Evolutionary conservation across 1,284 basidiomycete genomes (phyloP).

Genomic region (Heliocybe sulcata): DNA sequence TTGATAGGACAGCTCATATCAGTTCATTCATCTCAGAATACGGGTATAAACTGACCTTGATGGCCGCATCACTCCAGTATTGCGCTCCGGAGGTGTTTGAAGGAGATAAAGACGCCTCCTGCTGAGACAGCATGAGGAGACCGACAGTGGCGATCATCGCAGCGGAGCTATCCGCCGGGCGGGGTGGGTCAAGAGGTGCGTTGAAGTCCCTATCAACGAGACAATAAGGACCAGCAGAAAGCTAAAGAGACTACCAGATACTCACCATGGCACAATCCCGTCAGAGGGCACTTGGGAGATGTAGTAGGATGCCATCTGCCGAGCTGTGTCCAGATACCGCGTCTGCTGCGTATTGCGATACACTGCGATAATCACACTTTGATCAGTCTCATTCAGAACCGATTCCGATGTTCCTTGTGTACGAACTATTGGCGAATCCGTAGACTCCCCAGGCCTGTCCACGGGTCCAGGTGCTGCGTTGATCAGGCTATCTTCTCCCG

Average conservation of each 20-base stretch:
- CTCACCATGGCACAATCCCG: slow-evolving; percentile 59
- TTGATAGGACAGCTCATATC: neutral
- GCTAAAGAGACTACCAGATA: too few relatives aligned
- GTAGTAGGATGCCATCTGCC: slow-evolving; percentile 51
- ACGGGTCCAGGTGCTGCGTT: slow-evolving; percentile 53
- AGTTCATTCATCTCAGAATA: neutral
- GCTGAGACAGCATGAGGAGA: slow-evolving; percentile 47
- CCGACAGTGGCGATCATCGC: slow-evolving; percentile 53
- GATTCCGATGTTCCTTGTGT: neutral
- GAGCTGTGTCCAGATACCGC: slow-evolving; percentile 51
- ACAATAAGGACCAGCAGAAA: too few relatives aligned
- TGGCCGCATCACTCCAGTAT: slow-evolving; percentile 41
- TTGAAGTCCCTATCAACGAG: slow-evolving; percentile 53
- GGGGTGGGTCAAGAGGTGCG: slow-evolving; percentile 43
- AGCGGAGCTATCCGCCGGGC: slow-evolving; percentile 62
- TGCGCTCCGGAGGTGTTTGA: slow-evolving; percentile 26
- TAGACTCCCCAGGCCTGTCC: slow-evolving; percentile 69
- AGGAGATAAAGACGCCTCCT: slow-evolving; percentile 30
- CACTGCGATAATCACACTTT: slow-evolving; percentile 32
- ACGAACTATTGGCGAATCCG: slow-evolving; percentile 60
- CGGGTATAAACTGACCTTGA: slow-evolving; percentile 26
- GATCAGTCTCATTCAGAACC: slow-evolving; percentile 8
- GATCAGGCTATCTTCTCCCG: too few relatives aligned
- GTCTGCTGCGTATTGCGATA: slow-evolving; percentile 41
- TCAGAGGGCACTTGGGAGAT: slow-evolving; percentile 44